phyloP scores from a whole-genome alignment of 2,329 filamentous ascomycete genomes.

The Fusarium lateritium region DNA sequence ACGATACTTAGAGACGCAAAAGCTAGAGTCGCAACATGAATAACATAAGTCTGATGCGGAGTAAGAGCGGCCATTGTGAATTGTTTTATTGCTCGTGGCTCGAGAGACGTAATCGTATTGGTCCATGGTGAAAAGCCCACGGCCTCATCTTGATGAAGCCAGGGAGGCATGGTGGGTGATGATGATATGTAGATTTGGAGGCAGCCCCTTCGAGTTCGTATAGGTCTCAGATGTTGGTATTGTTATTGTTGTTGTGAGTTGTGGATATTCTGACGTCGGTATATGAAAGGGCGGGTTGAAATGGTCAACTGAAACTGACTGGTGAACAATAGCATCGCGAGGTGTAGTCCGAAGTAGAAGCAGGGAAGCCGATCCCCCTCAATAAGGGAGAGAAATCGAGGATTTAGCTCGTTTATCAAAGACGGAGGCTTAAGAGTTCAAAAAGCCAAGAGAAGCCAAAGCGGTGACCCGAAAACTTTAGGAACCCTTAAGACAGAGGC shows the following conservation, averaged over 20 bases:
- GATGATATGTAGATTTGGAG: conserved; percentile 13
- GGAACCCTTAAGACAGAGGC: not conserved
- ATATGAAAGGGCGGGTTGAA: conserved; percentile 14
- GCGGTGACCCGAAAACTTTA: conserved; percentile 12
- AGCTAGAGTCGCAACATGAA: conserved; percentile 55
- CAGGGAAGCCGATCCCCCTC: conserved; percentile 1
- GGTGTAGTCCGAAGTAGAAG: not conserved
- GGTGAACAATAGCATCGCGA: conserved; percentile 27
- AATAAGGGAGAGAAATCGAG: conserved; percentile 19
- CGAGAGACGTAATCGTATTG: conserved; percentile 25
- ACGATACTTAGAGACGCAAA: conserved; percentile 68
- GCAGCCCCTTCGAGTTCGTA: conserved; percentile 14
- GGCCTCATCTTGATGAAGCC: conserved; percentile 28
- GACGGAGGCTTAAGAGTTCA: not conserved
- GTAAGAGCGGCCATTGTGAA: conserved; percentile 40
- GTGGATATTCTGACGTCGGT: conserved; percentile 20
- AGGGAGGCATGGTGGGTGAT: conserved; percentile 39
- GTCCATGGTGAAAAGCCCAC: conserved; percentile 27
- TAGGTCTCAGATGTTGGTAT: conserved; percentile 17
- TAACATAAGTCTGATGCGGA: conserved; percentile 36
- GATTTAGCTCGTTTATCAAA: conserved; percentile 19
- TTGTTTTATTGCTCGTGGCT: conserved; percentile 26
- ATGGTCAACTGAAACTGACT: conserved; percentile 14
- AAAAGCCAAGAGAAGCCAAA: conserved; percentile 22
- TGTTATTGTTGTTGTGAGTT: conserved; percentile 15